Conservation (phyloP, 371 early-diverging fungal genomes). For the Mucor circinelloides region DNA sequence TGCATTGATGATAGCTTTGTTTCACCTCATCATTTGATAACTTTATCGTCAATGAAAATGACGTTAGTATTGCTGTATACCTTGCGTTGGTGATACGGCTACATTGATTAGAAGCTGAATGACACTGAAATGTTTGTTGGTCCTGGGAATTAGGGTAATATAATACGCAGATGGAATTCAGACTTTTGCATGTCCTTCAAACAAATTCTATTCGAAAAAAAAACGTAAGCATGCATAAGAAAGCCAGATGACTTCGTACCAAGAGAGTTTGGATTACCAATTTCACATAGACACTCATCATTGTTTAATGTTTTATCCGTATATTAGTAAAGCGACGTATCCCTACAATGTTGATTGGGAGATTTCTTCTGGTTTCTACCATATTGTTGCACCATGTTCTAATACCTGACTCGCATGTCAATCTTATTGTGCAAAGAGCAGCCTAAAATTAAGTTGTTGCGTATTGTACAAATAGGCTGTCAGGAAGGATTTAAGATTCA, state of each 20-base stretch:
- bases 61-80: neutral
- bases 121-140: neutral
- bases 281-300: neutral
- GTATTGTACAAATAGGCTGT: neutral
- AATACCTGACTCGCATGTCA: no score
- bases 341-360: no score
- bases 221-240: neutral
- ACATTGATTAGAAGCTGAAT: neutral
- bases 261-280: no score
- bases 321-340: neutral
- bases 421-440: neutral
- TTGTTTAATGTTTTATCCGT: neutral
- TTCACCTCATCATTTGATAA: neutral
- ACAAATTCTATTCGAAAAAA: neutral
- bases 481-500: neutral
- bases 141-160: slow-evolving; percentile 1
- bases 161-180: neutral
- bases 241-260: neutral
- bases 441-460: neutral
- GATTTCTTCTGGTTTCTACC: no score
- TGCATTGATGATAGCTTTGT: neutral
- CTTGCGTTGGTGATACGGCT: neutral
- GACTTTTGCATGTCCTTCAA: neutral
- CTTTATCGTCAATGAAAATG: neutral
- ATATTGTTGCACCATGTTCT: neutral